A percentile compares a stretch with the other conserved stretches of the same genome.
phyloP scores from a whole-genome alignment of 495 filamentous ascomycete genomes.

The Bombardia bombarda region DNA sequence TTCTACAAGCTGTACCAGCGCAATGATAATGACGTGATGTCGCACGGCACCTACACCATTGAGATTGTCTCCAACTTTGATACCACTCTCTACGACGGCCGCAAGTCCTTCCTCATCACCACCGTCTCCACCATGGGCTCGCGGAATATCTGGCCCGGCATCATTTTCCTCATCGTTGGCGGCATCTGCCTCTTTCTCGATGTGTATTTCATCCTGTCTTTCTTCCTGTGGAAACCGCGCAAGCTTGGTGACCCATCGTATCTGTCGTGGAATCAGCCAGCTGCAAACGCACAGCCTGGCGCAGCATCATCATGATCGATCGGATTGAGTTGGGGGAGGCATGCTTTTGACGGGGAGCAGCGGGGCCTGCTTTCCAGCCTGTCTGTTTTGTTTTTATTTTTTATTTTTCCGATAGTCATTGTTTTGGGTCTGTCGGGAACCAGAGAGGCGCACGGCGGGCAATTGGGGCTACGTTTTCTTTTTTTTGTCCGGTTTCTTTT shows the following conservation, averaged over 20 bases:
- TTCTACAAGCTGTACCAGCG: constrained; percentile 86
- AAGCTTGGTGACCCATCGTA: constrained; percentile 98
- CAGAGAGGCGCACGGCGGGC: too few species aligned
- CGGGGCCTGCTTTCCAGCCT: too few species aligned
- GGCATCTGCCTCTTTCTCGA: constrained; percentile 88
- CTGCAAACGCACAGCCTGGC: constrained; percentile 36
- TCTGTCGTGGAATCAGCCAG: constrained; percentile 92
- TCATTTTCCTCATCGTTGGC: constrained; percentile 90
- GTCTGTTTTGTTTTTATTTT: too few species aligned
- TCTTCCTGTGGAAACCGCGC: constrained; percentile 78
- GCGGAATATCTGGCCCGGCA: constrained; percentile 91
- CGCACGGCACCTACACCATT: constrained; percentile 55
- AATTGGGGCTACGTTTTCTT: too few species aligned
- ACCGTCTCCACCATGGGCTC: constrained; percentile 94
- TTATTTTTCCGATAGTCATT: too few species aligned
- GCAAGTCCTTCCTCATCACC: constrained; percentile 88
- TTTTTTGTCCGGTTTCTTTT: too few species aligned
- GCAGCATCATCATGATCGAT: constrained; percentile 11
- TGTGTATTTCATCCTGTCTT: constrained; percentile 76
- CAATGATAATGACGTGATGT: constrained; percentile 66
- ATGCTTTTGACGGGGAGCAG: too few species aligned
- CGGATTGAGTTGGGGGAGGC: too few species aligned
- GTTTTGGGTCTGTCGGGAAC: too few species aligned
- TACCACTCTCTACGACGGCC: constrained; percentile 75
- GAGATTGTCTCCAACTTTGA: constrained; percentile 57